Conservation (phyloP, 345 rosid genomes). For the Ricinus communis region DNA sequence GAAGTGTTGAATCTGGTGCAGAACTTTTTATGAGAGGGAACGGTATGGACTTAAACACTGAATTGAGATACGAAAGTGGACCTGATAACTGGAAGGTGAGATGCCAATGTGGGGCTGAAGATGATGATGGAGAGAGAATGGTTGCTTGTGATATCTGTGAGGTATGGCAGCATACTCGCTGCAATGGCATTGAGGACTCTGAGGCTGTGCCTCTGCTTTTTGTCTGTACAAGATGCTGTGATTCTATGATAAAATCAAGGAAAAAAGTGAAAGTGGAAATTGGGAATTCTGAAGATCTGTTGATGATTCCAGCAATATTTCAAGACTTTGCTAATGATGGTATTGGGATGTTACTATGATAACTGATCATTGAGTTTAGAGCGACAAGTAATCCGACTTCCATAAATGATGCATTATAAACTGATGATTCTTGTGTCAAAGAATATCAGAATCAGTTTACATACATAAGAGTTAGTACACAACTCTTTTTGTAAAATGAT, state of each 20-base stretch:
- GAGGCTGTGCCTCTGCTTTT: slow-evolving; percentile 72
- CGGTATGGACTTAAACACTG: slow-evolving; percentile 43
- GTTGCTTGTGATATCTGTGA: slow-evolving; percentile 79
- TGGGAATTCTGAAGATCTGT: slow-evolving; percentile 28
- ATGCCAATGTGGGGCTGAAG: slow-evolving; percentile 72
- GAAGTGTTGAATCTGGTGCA: slow-evolving; percentile 51
- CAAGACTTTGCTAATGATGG: slow-evolving; percentile 12
- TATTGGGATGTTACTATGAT: slow-evolving; percentile 3
- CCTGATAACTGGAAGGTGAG: slow-evolving; percentile 72
- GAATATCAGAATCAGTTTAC: not conserved
- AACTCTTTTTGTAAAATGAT: slow-evolving; percentile 1
- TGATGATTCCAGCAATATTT: slow-evolving; percentile 23
- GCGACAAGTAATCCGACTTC: too few relatives aligned
- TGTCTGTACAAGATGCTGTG: slow-evolving; percentile 65
- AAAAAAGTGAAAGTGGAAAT: slow-evolving; percentile 32
- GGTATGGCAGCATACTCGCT: slow-evolving; percentile 89
- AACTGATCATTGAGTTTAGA: not conserved
- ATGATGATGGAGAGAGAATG: slow-evolving; percentile 97
- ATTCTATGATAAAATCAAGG: slow-evolving; percentile 41
- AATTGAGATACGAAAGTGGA: slow-evolving; percentile 62
- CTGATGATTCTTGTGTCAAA: not conserved
- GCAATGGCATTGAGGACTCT: slow-evolving; percentile 67
- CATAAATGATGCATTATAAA: not conserved
- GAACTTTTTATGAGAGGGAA: slow-evolving; percentile 50
- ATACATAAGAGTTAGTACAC: not conserved